phyloP scores from a whole-genome alignment of 2,329 filamentous ascomycete genomes.

The Cordyceps javanica region DNA sequence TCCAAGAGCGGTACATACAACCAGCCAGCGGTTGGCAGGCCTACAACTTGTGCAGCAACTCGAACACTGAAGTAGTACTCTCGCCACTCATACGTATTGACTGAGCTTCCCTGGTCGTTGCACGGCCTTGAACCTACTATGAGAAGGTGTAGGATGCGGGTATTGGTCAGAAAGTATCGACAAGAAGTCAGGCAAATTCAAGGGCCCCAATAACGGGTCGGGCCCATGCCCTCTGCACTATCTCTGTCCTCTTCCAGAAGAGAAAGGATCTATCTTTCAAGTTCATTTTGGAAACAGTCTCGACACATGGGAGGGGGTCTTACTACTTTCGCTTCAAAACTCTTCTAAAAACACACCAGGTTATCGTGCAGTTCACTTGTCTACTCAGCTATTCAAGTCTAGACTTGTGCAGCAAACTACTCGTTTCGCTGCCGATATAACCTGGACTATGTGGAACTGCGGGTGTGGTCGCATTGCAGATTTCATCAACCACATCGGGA shows the following conservation, averaged over 20 bases:
- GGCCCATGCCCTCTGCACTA: not conserved
- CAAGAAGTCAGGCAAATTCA: too few relatives aligned
- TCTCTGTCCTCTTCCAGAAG: not conserved
- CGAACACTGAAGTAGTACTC: not conserved
- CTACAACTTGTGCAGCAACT: too few relatives aligned
- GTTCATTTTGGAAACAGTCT: not conserved
- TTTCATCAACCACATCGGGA: conserved; percentile 10
- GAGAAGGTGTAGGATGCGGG: too few relatives aligned
- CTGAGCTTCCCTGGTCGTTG: too few relatives aligned
- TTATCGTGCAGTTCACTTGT: not conserved
- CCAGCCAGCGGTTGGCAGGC: not conserved
- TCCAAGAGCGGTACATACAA: not conserved
- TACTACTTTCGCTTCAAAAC: not conserved
- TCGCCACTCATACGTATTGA: not conserved
- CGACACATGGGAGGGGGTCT: not conserved
- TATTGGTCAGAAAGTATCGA: too few relatives aligned
- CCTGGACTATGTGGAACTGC: not conserved
- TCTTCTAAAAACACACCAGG: too few relatives aligned
- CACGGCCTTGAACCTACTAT: too few relatives aligned
- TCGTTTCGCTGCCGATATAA: not conserved
- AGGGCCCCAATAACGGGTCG: not conserved
- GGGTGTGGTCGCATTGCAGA: conserved; percentile 8
- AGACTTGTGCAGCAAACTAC: not conserved
- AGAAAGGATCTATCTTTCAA: not conserved
- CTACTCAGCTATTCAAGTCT: not conserved